Conservation (phyloP, 805 yeast species). For the Ogataea sp. region DNA sequence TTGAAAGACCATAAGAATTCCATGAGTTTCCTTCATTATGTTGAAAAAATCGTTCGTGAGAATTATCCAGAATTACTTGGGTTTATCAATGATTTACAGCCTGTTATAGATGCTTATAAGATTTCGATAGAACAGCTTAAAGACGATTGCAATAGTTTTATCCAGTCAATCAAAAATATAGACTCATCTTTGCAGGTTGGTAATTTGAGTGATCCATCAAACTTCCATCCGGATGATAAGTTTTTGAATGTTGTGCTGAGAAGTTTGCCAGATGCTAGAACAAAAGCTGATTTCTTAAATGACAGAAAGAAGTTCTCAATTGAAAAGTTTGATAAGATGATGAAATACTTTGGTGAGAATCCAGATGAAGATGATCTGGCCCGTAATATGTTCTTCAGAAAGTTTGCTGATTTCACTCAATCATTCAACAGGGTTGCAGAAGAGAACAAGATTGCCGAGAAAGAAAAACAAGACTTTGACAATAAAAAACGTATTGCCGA, state of each 20-base stretch:
- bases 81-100: slow-evolving; percentile 66
- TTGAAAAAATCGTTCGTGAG: slow-evolving; percentile 79
- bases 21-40: slow-evolving; percentile 85
- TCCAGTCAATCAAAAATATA: slow-evolving; percentile 57
- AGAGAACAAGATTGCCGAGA: slow-evolving; percentile 77
- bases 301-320: slow-evolving; percentile 57
- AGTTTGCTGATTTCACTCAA: slow-evolving; percentile 68
- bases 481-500: slow-evolving; percentile 61
- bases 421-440: slow-evolving; percentile 75
- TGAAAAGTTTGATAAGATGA: slow-evolving; percentile 57
- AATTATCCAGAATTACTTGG: slow-evolving; percentile 72
- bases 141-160: slow-evolving; percentile 60
- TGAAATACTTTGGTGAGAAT: slow-evolving; percentile 91
- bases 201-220: slow-evolving; percentile 68
- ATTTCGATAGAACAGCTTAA: slow-evolving; percentile 77
- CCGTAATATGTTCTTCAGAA: slow-evolving; percentile 62
- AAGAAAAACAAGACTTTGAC: slow-evolving; percentile 70
- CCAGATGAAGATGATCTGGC: slow-evolving; percentile 53
- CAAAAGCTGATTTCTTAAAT: slow-evolving; percentile 55
- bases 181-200: slow-evolving; percentile 73
- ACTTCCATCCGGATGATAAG: slow-evolving; percentile 78
- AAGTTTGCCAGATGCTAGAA: slow-evolving; percentile 67
- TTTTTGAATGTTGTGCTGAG: slow-evolving; percentile 54
- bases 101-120: slow-evolving; percentile 55
- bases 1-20: slow-evolving; percentile 85